These are phyloP conservation scores for Ganoderma lingzhi DNA, from an alignment of 1,284 basidiomycete genomes.

Conservation along the genomic window DNA sequence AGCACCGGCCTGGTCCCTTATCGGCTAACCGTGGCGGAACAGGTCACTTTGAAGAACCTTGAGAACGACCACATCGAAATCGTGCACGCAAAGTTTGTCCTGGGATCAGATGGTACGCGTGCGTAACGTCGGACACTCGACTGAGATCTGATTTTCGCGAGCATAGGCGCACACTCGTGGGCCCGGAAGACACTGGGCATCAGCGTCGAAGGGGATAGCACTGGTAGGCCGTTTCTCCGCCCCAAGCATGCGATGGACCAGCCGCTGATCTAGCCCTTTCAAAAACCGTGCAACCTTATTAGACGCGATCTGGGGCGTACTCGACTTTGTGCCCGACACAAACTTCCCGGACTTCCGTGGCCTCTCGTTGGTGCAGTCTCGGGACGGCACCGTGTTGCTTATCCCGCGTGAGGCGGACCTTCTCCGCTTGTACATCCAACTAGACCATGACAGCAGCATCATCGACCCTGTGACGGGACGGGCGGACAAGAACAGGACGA, in stretches of 20 bases:
- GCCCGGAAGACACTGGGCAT: conserved; percentile 75
- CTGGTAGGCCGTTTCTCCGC: conserved; percentile 45
- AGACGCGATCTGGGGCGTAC: conserved; percentile 79
- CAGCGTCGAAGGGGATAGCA: conserved; percentile 81
- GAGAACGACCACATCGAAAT: conserved; percentile 47
- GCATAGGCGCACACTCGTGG: conserved; percentile 79
- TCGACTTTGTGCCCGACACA: conserved; percentile 75
- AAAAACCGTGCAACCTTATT: background rate
- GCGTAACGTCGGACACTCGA: background rate
- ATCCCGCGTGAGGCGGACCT: conserved; percentile 81
- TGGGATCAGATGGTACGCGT: conserved; percentile 59
- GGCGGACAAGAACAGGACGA: conserved; percentile 68
- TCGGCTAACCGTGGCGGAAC: background rate
- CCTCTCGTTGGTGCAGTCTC: conserved; percentile 66
- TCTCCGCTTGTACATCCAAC: conserved; percentile 83
- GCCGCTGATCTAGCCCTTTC: background rate
- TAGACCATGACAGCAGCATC: conserved; percentile 62
- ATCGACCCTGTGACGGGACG: conserved; percentile 59
- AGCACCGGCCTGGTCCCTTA: background rate
- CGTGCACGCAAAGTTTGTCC: conserved; percentile 60
- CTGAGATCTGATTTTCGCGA: background rate
- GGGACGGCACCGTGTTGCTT: conserved; percentile 66
- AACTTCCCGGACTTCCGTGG: conserved; percentile 87
- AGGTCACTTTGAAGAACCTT: conserved; percentile 49
- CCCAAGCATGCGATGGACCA: background rate